A percentile compares a stretch with the other conserved stretches of the same genome.
These are phyloP conservation scores for Thecaphora thlaspeos DNA, from an alignment of 1,284 basidiomycete species.

Conservation along the genomic window DNA sequence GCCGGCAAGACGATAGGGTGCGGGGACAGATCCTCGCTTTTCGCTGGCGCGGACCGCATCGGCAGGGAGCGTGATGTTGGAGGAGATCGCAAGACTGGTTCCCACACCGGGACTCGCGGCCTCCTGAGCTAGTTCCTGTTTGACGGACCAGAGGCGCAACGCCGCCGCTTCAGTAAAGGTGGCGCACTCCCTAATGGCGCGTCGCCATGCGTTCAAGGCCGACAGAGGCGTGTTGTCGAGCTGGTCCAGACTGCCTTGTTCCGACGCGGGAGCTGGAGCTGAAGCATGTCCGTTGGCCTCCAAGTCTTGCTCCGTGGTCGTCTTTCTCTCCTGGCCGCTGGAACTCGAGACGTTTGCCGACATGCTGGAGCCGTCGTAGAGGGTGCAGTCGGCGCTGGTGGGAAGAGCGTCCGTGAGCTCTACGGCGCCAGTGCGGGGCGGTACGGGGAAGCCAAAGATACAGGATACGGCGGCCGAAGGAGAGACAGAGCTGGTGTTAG, in stretches of 20 bases:
- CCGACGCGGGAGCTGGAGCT: too few species aligned
- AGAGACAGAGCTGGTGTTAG: background rate
- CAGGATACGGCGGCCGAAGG: background rate
- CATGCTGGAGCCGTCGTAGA: background rate
- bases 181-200: background rate
- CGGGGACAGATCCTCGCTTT: too few species aligned
- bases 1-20: too few species aligned
- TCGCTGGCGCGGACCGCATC: too few species aligned
- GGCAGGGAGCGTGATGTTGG: too few species aligned
- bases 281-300: too few species aligned
- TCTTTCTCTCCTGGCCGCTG: too few species aligned
- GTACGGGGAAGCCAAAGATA: background rate
- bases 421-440: background rate
- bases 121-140: background rate
- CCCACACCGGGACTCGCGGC: too few species aligned
- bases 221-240: background rate
- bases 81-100: too few species aligned
- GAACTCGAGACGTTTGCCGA: background rate
- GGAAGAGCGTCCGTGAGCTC: background rate
- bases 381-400: background rate
- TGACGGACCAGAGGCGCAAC: background rate
- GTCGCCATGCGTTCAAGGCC: background rate
- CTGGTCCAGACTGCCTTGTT: too few species aligned
- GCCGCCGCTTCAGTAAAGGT: background rate
- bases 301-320: too few species aligned